phyloP scores from a whole-genome alignment of 164 flowering plant genomes.

The Berberis thunbergii region DNA sequence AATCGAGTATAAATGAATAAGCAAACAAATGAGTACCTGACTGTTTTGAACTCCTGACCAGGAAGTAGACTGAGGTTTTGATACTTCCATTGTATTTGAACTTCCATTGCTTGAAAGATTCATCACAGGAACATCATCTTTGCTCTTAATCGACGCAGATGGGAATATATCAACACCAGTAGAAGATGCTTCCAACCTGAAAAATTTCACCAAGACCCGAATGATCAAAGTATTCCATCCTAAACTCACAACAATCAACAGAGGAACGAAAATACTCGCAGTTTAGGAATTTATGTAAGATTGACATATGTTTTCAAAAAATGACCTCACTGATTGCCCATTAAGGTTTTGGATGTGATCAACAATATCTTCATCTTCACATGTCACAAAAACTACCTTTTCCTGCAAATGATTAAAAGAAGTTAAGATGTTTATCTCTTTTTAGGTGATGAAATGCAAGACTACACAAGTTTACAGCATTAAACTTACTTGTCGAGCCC shows the following conservation, averaged over 20 bases:
- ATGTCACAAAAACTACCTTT: conserved; percentile 91
- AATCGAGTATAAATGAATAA: neutral
- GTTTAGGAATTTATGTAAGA: neutral
- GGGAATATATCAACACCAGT: conserved; percentile 45
- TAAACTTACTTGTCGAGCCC: conserved; percentile 83
- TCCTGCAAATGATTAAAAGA: conserved; percentile 44
- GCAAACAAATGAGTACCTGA: conserved; percentile 26
- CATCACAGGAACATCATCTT: conserved; percentile 7
- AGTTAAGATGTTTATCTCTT: neutral
- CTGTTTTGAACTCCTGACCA: conserved; percentile 20
- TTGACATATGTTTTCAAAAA: conserved; percentile 4
- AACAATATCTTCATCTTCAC: conserved; percentile 81
- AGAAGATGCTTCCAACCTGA: conserved; percentile 78
- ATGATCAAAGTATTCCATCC: neutral
- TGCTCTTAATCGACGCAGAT: conserved; percentile 17
- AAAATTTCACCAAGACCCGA: conserved; percentile 3
- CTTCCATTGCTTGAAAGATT: conserved; percentile 18
- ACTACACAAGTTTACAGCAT: neutral
- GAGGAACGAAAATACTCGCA: neutral
- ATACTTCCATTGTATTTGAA: conserved; percentile 16
- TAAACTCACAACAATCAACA: neutral
- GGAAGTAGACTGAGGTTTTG: conserved; percentile 17
- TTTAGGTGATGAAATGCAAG: neutral
- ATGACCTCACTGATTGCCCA: conserved; percentile 70
- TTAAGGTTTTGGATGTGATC: conserved; percentile 33